Base-by-base conservation (phyloP, 2,329 filamentous ascomycete genomes). In the Fusarium agapanthi region DNA sequence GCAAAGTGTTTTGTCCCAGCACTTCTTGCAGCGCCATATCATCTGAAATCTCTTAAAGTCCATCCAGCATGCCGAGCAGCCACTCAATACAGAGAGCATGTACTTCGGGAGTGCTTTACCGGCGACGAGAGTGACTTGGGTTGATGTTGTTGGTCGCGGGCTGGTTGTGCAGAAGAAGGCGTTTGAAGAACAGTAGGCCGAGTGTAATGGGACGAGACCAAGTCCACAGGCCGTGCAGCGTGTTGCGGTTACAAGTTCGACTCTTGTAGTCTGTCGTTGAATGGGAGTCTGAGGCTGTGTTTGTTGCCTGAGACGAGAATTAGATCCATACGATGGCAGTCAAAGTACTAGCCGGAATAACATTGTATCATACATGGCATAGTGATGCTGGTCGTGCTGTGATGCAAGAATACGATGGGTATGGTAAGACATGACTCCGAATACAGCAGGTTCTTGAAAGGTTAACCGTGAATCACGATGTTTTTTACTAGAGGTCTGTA, bases 181-280 rank as follows among this genome's bases (percentile, higher is more conserved):
- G 18, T 20, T 7, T 15, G 32, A 26, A 14, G 3, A 26, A 20
- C 4, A 13, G 32, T 51, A 35, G 16, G n/a, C 13, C 6, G n/a
- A 15, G n/a, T 24, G 15, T 34, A 5, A 34, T 8, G 13, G 18
- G 32, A 26, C n/a, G 5, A 22, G n/a, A 22, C 30, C n/a, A 20
- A 51, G 11, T 35, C 48, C 48, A 51, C 48, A 35, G 48, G n/a
- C 16, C 15, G n/a, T 35, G 48, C 32, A 51, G n/a, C n/a, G 9
- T n/a, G 30, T 20, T 20, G 16, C 12, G 16, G n/a, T 5, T 14
- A 50, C 3, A 18, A 18, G 11, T 16, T 34, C 30, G 11, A n/a
- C 30, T 34, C 8, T 24, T 34, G 5, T 10, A n/a, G 1, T 50
- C 0, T 9, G 8, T 34, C 4, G n/a, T 14, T 34, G n/a, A 18